Percentiles rank a stretch among this genome's conserved stretches.
phyloP scores from a whole-genome alignment of 176 grass and related monocot species.

The Phoenix dactylifera region DNA sequence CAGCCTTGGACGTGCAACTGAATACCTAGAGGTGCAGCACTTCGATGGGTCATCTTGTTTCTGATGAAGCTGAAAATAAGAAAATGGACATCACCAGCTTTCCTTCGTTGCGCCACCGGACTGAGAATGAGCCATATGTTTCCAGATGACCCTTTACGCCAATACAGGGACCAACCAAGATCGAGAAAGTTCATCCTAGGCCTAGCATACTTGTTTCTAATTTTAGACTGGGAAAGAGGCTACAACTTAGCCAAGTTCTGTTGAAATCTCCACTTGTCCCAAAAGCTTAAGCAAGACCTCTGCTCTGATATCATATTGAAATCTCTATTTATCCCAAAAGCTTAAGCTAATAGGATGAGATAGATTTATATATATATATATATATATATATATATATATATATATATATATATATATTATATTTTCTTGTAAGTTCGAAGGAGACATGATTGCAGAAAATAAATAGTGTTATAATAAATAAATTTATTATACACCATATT shows the following conservation, averaged over 20 bases:
- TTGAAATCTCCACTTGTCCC: too few species aligned
- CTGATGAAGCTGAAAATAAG: neutral
- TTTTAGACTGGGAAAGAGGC: constrained; percentile 2
- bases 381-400: too few species aligned
- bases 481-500: too few species aligned
- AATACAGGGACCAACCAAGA: constrained; percentile 6
- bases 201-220: constrained; percentile 7
- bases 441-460: neutral
- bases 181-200: neutral
- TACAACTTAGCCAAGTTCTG: neutral
- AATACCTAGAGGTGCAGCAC: too few species aligned
- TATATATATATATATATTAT: too few species aligned
- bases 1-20: too few species aligned
- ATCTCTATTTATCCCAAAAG: too few species aligned
- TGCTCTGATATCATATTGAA: too few species aligned
- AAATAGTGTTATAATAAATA: too few species aligned
- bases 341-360: too few species aligned
- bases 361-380: too few species aligned
- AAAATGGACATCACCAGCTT: neutral
- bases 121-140: neutral
- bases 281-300: too few species aligned
- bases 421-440: neutral
- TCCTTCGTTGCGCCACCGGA: neutral
- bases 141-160: constrained; percentile 9
- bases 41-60: neutral